Evolutionary conservation across 1,284 basidiomycete genomes (phyloP), one percentile per base, ranked within the genome.

Genomic region (Leucoagaricus sp.): DNA sequence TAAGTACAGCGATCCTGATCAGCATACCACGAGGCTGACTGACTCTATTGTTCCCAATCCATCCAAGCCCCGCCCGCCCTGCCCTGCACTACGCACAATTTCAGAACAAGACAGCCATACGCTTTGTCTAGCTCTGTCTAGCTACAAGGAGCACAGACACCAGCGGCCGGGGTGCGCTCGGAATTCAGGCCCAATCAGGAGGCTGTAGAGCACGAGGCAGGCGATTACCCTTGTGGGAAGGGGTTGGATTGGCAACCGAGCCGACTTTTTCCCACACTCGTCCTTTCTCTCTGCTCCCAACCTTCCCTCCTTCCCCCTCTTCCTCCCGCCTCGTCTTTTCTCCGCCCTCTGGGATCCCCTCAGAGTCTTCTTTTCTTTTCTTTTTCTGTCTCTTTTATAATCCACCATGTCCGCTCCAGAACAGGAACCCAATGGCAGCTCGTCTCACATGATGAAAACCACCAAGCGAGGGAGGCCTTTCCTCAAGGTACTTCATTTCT

Each of bases 381-480:
- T 67, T 62, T 59, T 65, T 59, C 46, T 31, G 57, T 57, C 61
- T 61, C 58, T 64, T 58, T 58, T 63, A 64, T 66, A 66, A 57
- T 61, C 60, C 59, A 57, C 56, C 65, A 80, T 80, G 77, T 69
- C 78, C 51, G 62, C 66, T 44, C 58, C 65, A 41, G 72, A 75
- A 42, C 60, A 66, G 49, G 80, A 80, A 56, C 65, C 71, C 28
- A 80, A 81, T 63, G 77, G 82, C 51, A 84, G 83, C 59, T 84
- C 88, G 52, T 93, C 91, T 38, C 94, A 96, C 71, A 91, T 96
- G 88, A 96, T 96, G 93, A 96, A 96, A 84, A 95, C 91, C 25
- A 96, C 94, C 70, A 93, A 93, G 78, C 86, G 94, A 69, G 94
- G 94, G 65, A 84, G 93, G 64, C 94, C 94, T n/a, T 96, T 89